These are phyloP conservation scores for baker's yeast (Saccharomyces cerevisiae) DNA, from an alignment of 805 yeast species.

Conservation along the genomic window DNA sequence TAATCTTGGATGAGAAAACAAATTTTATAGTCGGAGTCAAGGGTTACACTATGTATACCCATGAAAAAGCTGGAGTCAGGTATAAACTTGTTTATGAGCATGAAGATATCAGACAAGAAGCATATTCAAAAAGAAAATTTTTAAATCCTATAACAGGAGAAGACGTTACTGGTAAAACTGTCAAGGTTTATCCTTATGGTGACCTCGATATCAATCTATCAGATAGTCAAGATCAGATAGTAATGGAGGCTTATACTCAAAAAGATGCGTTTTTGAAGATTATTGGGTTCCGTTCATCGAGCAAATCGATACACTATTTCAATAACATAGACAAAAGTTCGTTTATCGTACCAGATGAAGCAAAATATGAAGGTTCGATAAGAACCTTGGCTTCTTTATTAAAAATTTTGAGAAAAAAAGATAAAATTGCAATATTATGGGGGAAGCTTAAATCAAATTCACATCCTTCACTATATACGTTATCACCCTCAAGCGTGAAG, in stretches of 20 bases:
- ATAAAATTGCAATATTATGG: conserved; percentile 62
- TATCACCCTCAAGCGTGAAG: conserved; percentile 43
- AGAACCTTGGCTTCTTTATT: conserved; percentile 62
- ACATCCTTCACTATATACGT: conserved; percentile 48
- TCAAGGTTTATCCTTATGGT: conserved; percentile 40
- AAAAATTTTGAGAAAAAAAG: conserved; percentile 43
- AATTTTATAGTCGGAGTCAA: conserved; percentile 52
- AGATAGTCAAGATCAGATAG: conserved; percentile 30
- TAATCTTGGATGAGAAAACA: conserved; percentile 43
- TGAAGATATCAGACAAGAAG: conserved; percentile 45
- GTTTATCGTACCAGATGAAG: conserved; percentile 63
- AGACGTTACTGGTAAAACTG: conserved; percentile 31
- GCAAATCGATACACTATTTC: conserved; percentile 38
- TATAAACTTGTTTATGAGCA: conserved; percentile 46
- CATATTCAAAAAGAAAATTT: conserved; percentile 38
- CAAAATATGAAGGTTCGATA: conserved; percentile 51
- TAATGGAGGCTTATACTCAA: conserved; percentile 29
- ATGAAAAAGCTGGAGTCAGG: conserved; percentile 41
- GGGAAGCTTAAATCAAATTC: conserved; percentile 51
- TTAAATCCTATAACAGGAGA: conserved; percentile 38
- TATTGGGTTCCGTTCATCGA: conserved; percentile 53
- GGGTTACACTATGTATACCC: conserved; percentile 59
- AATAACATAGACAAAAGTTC: conserved; percentile 47
- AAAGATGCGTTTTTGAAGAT: conserved; percentile 48
- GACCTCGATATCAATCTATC: conserved; percentile 36